Conservation (phyloP, 2,329 filamentous ascomycete species). For the Nakataea oryzae region DNA sequence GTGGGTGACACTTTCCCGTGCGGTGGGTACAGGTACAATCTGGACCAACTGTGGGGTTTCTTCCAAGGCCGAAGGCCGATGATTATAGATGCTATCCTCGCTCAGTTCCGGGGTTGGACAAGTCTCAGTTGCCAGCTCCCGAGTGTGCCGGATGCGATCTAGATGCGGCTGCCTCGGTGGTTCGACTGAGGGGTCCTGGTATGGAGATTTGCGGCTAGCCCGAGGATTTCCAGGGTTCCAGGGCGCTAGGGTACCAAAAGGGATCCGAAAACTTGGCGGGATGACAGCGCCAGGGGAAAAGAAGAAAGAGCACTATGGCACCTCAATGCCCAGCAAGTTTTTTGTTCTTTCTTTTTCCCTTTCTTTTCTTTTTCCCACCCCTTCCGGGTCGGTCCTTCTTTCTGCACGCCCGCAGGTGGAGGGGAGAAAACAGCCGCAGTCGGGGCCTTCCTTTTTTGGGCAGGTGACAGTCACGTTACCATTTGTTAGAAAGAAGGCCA, state of each 20-base stretch:
- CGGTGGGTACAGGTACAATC: background rate
- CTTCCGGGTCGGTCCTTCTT: background rate
- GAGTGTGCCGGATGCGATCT: background rate
- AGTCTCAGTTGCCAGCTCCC: background rate
- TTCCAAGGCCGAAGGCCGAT: background rate
- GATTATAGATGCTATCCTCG: too few species aligned
- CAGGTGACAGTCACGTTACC: background rate
- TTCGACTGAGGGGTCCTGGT: background rate
- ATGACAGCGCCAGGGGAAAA: background rate
- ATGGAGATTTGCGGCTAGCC: background rate
- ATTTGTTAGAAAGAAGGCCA: background rate
- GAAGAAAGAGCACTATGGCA: background rate
- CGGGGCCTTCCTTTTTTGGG: background rate
- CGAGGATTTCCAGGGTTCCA: background rate
- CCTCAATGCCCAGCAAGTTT: background rate
- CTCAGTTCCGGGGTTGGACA: background rate
- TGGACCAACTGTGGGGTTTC: background rate
- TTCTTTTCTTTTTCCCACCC: too few species aligned
- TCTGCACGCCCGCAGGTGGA: too few species aligned
- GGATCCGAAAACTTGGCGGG: background rate
- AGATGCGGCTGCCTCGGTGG: background rate
- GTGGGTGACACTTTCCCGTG: background rate
- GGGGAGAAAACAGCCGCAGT: too few species aligned
- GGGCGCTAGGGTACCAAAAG: background rate
- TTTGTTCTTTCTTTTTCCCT: too few species aligned